A percentile compares a stretch with the other conserved stretches of the same genome.
Conservation (phyloP, 2,329 filamentous ascomycete genomes). For the Paraconiothyrium brasiliense region DNA sequence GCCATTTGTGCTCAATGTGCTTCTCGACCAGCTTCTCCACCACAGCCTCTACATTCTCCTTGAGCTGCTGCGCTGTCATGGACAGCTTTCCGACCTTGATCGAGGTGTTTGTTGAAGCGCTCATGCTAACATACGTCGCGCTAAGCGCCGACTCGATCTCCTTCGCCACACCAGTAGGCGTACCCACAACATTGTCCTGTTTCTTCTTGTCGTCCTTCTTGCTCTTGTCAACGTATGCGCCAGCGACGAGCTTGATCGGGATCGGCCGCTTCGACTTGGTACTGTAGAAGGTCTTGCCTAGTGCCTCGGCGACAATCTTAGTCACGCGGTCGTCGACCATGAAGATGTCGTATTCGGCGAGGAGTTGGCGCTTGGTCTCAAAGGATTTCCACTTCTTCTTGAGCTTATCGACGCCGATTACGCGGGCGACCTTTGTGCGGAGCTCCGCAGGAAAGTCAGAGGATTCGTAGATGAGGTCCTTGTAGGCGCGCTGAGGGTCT, state of each 20-base stretch:
- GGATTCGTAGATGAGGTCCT: conserved; percentile 78
- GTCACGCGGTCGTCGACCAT: conserved; percentile 88
- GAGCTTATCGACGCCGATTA: conserved; percentile 86
- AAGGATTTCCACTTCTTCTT: conserved; percentile 90
- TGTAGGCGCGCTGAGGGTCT: conserved; percentile 84
- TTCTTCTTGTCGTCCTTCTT: conserved; percentile 48
- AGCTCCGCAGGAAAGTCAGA: conserved; percentile 65
- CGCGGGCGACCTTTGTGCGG: conserved; percentile 59
- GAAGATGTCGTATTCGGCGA: conserved; percentile 90
- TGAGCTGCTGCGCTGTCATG: conserved; percentile 78
- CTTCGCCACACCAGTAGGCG: conserved; percentile 73
- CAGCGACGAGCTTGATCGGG: conserved; percentile 75
- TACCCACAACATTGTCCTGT: conserved; percentile 58
- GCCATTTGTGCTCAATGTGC: conserved; percentile 86
- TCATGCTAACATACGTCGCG: conserved; percentile 82
- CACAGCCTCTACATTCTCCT: conserved; percentile 81
- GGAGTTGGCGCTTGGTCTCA: conserved; percentile 80
- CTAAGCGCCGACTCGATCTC: conserved; percentile 82
- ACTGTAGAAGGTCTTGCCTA: conserved; percentile 96
- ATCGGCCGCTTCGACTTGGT: conserved; percentile 83
- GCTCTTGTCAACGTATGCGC: conserved; percentile 68
- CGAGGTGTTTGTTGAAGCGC: conserved; percentile 79
- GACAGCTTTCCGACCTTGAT: conserved; percentile 80
- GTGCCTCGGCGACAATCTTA: conserved; percentile 73
- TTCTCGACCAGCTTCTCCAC: conserved; percentile 72